A percentile compares a stretch with the other conserved stretches of the same genome.
phyloP scores from a whole-genome alignment of 495 filamentous ascomycete species.

The Tuber microsphaerosporum region DNA sequence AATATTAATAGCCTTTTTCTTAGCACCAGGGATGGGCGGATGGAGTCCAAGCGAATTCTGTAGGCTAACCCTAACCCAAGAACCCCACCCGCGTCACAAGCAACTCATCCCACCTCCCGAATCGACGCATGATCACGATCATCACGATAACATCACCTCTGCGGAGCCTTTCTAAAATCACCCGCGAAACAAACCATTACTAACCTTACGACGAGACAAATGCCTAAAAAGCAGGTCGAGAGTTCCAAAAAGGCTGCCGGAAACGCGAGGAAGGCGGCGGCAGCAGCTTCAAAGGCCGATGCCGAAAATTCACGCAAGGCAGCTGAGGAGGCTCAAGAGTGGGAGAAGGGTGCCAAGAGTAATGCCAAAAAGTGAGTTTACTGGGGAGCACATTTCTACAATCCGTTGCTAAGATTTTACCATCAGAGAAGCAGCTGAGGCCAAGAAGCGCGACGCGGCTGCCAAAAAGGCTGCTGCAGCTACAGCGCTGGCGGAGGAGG shows the following conservation, averaged over 20 bases:
- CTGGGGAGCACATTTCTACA: slow-evolving; percentile 2
- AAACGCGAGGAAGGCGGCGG: slow-evolving; percentile 88
- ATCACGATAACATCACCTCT: not conserved
- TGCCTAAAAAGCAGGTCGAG: slow-evolving; percentile 55
- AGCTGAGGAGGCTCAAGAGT: slow-evolving; percentile 65
- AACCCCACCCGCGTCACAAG: no score
- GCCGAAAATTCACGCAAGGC: slow-evolving; percentile 60
- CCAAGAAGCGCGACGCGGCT: slow-evolving; percentile 45
- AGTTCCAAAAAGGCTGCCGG: slow-evolving; percentile 85
- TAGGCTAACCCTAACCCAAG: no score
- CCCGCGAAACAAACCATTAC: not conserved
- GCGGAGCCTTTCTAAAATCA: not conserved
- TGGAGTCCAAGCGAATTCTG: no score
- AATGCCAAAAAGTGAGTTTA: slow-evolving; percentile 70
- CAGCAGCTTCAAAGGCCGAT: slow-evolving; percentile 68
- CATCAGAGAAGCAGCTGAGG: slow-evolving; percentile 37
- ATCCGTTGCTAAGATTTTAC: not conserved
- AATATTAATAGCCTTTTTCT: not conserved
- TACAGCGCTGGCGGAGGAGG: slow-evolving; percentile 75
- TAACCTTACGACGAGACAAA: not conserved
- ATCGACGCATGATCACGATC: not conserved
- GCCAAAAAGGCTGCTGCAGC: slow-evolving; percentile 81
- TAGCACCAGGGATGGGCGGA: no score
- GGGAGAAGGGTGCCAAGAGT: slow-evolving; percentile 77
- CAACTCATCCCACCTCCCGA: no score